Base-by-base conservation (phyloP, 371 early-diverging fungal genomes). In the Saksenaea oblongispora region DNA sequence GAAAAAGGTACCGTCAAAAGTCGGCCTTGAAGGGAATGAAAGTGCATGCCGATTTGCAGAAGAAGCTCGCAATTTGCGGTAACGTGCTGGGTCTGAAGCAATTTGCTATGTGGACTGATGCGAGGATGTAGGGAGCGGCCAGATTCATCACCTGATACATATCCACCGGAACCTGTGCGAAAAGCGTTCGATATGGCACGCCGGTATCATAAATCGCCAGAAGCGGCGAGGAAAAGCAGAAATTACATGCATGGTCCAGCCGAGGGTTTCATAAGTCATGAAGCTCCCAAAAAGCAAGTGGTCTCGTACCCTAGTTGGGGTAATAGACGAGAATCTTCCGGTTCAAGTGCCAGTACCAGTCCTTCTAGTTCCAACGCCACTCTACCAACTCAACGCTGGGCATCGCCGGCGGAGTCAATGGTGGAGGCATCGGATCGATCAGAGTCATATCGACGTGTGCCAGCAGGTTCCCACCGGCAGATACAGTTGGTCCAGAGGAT, bases 1-100 rank as follows among this genome's bases (percentile, higher is more conserved):
- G 51, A 47, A 47, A 47, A 47, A 47, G 51, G 51, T 47, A n/a
- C 51, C 51, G 24, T 47, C 51, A 47, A 47, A 47, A 10, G 51
- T 47, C 51, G 51, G 51, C 11, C 51, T 47, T 47, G 51, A 47
- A 47, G 51, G 51, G 22, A 47, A 47, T 22, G 51, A 47, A 47
- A 47, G 51, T 11, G 51, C 51, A 9, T 47, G 51, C 22, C 51
- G 51, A 10, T 47, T 47, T 47, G 51, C 51, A 8, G 51, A 47
- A 22, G 51, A 47, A 22, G 51, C 51, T 10, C 51, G 51, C 22
- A 47, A 47, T 22, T 47, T 47, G 51, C 51, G 51, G 51, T 47
- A 47, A 47, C 51, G 17, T 18, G 7, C 10, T 44, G 22, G 10
- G 26, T 10, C 9, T 47, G 17, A 22, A 8, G 22, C 51, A 17